Base-by-base conservation (phyloP, 495 filamentous ascomycete species). In the Cairneyella variabilis region DNA sequence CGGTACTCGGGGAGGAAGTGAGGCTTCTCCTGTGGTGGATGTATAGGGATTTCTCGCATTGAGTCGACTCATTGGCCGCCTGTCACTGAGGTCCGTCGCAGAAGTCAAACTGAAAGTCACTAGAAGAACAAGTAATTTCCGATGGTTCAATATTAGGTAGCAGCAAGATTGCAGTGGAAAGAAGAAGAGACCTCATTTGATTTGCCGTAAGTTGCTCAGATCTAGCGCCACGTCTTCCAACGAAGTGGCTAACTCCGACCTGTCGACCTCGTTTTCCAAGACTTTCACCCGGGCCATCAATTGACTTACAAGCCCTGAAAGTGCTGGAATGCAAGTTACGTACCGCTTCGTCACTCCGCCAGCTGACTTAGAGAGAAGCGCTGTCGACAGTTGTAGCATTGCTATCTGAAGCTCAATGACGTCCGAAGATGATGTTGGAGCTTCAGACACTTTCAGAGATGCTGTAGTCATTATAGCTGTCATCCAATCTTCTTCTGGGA, bases 401-500 rank as follows among this genome's bases (percentile, higher is more conserved):
- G 75, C 78, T 3, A 74, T 69, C 28, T 71, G 67, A 27, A 77
- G 67, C 38, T 82, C 80, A 7, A 71, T 57, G 16, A 74, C 60
- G 0, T 64, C 44, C 8, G 30, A 21, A 38, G 8, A 48, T 34
- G 42, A 54, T 40, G 40, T 30, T n/a, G 3, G 51, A n/a, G n/a
- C n/a, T 59, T 1, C 65, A 56, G n/a, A 65, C 57, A 48, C 61
- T 58, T 64, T 60, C 54, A 71, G 68, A 2, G 69, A 69, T 1
- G 71, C 64, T 0, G 68, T 67, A 9, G 56, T 59, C 0, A 67
- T 71, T 11, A 79, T 65, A 0, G 72, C 39, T 38, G 63, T 57
- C 67, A 80, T 69, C 76, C 77, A 79, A n/a, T 68, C 70, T 57
- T 76, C 75, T 30, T 64, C 58, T 9, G 71, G 61, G 3, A 54